Evolutionary conservation across 257 asterid species (phyloP).

Genomic region (Cruciata laevipes): DNA sequence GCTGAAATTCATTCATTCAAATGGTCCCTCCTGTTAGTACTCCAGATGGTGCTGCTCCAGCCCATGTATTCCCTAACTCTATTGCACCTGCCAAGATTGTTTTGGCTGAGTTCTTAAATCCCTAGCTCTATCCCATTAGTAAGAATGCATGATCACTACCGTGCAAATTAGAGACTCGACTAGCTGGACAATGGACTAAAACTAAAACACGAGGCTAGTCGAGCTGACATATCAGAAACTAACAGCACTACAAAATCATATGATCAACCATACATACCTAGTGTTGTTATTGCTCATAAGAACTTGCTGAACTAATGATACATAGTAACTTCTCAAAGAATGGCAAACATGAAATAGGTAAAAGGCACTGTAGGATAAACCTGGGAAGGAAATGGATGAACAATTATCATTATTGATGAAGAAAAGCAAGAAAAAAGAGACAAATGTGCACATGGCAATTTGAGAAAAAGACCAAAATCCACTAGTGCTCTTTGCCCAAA

Average conservation of each 20-base stretch:
- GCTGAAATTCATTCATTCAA: not conserved
- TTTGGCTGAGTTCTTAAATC: not conserved
- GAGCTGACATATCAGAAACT: not conserved
- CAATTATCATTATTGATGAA: conserved; percentile 27
- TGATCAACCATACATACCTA: not conserved
- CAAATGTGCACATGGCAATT: conserved; percentile 58
- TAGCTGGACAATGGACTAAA: no score
- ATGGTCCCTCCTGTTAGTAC: not conserved
- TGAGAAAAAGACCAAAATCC: conserved; percentile 41
- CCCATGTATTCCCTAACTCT: no score
- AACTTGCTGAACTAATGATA: no score
- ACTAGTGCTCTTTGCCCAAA: conserved; percentile 25
- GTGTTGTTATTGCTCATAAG: not conserved
- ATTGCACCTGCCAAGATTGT: not conserved
- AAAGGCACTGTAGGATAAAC: conserved; percentile 25
- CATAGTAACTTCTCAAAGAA: not conserved
- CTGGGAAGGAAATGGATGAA: conserved; percentile 25
- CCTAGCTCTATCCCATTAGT: not conserved
- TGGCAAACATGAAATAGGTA: no score
- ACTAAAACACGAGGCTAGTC: not conserved
- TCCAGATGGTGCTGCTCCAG: not conserved
- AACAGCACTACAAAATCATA: not conserved
- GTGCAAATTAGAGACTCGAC: no score
- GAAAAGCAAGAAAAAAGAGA: conserved; percentile 29
- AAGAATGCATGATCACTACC: not conserved